Evolutionary conservation across 1,139 yeast genomes (phyloP).

Genomic region (Taiozyma sp.): DNA sequence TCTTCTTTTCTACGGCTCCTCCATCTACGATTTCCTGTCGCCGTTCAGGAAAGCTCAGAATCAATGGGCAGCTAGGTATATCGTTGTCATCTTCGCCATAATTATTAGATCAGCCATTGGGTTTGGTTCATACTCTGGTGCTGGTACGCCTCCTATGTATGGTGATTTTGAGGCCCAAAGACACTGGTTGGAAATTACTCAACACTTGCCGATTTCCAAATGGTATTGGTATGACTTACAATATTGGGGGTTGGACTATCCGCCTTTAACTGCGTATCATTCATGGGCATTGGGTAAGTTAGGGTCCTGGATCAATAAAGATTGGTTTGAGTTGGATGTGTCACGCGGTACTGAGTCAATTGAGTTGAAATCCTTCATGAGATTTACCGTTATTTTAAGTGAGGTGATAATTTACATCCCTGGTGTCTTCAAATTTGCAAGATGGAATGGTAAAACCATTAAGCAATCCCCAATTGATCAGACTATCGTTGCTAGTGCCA

Average conservation of each 20-base stretch:
- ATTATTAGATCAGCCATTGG: slow-evolving; percentile 84
- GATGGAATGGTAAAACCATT: slow-evolving; percentile 55
- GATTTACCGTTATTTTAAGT: slow-evolving; percentile 70
- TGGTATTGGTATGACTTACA: slow-evolving; percentile 91
- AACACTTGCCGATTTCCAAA: slow-evolving; percentile 59
- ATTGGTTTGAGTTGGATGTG: slow-evolving; percentile 70
- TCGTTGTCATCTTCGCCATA: slow-evolving; percentile 69
- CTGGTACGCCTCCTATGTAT: slow-evolving; percentile 63
- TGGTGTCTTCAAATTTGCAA: slow-evolving; percentile 64
- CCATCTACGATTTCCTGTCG: slow-evolving; percentile 52
- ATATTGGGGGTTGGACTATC: slow-evolving; percentile 98
- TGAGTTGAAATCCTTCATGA: slow-evolving; percentile 76
- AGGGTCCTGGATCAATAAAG: slow-evolving; percentile 56
- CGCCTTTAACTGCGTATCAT: slow-evolving; percentile 94
- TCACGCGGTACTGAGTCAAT: slow-evolving; percentile 74
- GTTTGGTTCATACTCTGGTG: slow-evolving; percentile 82
- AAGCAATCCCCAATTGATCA: slow-evolving; percentile 65
- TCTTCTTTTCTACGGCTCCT: slow-evolving; percentile 39
- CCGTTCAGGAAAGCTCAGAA: slow-evolving; percentile 69
- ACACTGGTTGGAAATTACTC: slow-evolving; percentile 95
- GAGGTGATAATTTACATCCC: slow-evolving; percentile 78
- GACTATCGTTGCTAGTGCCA: slow-evolving; percentile 67
- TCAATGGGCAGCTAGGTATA: slow-evolving; percentile 87
- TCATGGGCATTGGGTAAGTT: slow-evolving; percentile 75
- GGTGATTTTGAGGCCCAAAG: slow-evolving; percentile 99